Base-by-base conservation (phyloP, 148 eudicot species). In the Rhododendron ovatum region DNA sequence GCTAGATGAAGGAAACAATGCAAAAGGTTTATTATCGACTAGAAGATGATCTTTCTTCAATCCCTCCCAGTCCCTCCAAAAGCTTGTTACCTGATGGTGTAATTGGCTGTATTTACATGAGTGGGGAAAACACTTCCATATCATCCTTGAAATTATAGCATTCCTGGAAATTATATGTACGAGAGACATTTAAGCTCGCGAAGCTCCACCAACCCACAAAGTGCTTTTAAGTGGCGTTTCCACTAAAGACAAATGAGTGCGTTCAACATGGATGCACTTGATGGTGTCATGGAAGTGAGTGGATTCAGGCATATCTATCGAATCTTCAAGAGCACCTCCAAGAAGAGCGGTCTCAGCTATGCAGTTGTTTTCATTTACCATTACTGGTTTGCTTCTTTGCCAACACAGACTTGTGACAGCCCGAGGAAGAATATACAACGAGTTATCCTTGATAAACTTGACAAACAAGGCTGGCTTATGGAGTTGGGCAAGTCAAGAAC, bases 261-360 rank as follows among this genome's bases (percentile, higher is more conserved):
- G 81, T 82, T 86, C 83, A 89, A 78, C 77, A 67, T 55, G 77
- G 90, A 86, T 74, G 89, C 90, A 90, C 90, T 85, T 57, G 95
- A 91, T 78, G 91, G 85, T 50, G 93, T 73, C 81, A 90, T 85
- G 50, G 96, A 90, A 88, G 97, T 98, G 85, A 96, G 95, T 55
- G 98, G 98, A 81, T 96, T 96, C 98, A 73, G 99, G 99, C 98
- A 96, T 96, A 84, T 94, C 87, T 85, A 94, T 86, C 48, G 99
- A 94, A 86, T 95, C 98, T 86, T 95, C 98, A 53, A 92, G 88
- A 88, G 95, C 92, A 87, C 96, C 93, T 82, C 98, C 98, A 85
- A 95, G 85, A 85, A 96, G 99, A 85, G 95, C 96, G 30, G 90
- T 89, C 74, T 96, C 98, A 85, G 90, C 91, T 39, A 98, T 88